These are phyloP conservation scores for Hysterangium stoloniferum DNA, from an alignment of 768 basidiomycete species.

Conservation along the genomic window DNA sequence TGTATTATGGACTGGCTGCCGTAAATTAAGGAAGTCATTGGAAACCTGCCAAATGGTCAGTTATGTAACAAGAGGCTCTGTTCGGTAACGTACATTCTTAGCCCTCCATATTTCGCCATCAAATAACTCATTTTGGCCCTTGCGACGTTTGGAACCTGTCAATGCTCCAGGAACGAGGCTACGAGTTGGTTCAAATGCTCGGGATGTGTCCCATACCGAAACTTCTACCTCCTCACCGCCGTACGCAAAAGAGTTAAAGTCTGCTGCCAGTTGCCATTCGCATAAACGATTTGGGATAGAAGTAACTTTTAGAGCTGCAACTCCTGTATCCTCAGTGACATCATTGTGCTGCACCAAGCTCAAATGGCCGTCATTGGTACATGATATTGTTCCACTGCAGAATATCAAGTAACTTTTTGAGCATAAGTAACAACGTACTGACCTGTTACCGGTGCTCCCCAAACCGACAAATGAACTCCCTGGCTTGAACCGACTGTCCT, in stretches of 20 bases:
- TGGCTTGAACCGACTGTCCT: constrained; percentile 48
- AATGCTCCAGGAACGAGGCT: neutral
- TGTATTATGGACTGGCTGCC: constrained; percentile 72
- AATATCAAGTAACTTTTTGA: neutral
- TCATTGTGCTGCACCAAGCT: constrained; percentile 33
- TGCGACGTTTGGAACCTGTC: constrained; percentile 48
- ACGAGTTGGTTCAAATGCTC: constrained; percentile 33
- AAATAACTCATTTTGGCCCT: constrained; percentile 38
- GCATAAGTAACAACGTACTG: constrained; percentile 16
- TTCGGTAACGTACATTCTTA: constrained; percentile 49
- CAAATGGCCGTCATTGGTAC: constrained; percentile 70
- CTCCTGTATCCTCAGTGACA: constrained; percentile 16
- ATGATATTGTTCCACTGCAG: constrained; percentile 49
- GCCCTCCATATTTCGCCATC: constrained; percentile 79
- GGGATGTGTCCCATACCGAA: constrained; percentile 71
- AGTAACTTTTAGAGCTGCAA: constrained; percentile 22
- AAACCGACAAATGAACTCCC: constrained; percentile 59
- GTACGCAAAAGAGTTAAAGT: constrained; percentile 57
- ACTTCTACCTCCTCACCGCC: constrained; percentile 83
- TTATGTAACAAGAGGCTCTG: neutral
- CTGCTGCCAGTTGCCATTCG: constrained; percentile 54
- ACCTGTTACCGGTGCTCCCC: constrained; percentile 39
- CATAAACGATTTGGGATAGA: constrained; percentile 61
- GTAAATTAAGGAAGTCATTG: constrained; percentile 68
- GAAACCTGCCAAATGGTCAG: constrained; percentile 49